Evolutionary conservation across 2,329 filamentous ascomycete genomes (phyloP).

Genomic region (Xylariales sp.): DNA sequence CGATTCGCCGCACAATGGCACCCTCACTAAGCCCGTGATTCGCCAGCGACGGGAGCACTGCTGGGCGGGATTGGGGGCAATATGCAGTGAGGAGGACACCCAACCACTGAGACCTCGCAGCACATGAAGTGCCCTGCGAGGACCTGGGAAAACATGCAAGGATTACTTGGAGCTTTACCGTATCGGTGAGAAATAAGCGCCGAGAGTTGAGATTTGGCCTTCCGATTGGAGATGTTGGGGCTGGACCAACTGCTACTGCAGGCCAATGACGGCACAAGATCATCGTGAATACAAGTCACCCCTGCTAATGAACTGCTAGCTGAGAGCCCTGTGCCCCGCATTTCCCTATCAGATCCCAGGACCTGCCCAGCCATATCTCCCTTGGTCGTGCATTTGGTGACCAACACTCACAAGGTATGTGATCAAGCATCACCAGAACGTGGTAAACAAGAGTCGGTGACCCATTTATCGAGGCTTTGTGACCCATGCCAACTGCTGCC

Average conservation of each 20-base stretch:
- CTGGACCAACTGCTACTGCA: not conserved
- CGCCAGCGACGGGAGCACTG: slow-evolving; percentile 10
- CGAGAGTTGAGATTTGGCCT: too few species aligned
- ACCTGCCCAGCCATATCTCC: too few species aligned
- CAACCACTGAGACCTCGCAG: slow-evolving; percentile 15
- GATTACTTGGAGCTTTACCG: slow-evolving; percentile 6
- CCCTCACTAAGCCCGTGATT: slow-evolving; percentile 10
- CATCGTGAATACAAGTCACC: not conserved
- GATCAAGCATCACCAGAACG: too few species aligned
- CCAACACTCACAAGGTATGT: too few species aligned
- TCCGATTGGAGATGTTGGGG: slow-evolving; percentile 15
- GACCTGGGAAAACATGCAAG: too few species aligned
- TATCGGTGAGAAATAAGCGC: too few species aligned
- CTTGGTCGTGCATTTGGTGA: too few species aligned
- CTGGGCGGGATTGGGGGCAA: slow-evolving; percentile 9
- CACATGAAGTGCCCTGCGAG: slow-evolving; percentile 12
- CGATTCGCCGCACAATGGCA: too few species aligned
- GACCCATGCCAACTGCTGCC: too few species aligned
- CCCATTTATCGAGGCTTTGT: too few species aligned
- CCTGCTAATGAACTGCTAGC: not conserved
- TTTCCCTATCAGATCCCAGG: slow-evolving; percentile 2
- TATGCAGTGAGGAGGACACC: slow-evolving; percentile 8
- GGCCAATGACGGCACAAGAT: slow-evolving; percentile 3
- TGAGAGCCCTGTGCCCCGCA: not conserved
- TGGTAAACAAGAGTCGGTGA: too few species aligned